phyloP scores from a whole-genome alignment of 345 rosid species.

The Gossypium stocksii region DNA sequence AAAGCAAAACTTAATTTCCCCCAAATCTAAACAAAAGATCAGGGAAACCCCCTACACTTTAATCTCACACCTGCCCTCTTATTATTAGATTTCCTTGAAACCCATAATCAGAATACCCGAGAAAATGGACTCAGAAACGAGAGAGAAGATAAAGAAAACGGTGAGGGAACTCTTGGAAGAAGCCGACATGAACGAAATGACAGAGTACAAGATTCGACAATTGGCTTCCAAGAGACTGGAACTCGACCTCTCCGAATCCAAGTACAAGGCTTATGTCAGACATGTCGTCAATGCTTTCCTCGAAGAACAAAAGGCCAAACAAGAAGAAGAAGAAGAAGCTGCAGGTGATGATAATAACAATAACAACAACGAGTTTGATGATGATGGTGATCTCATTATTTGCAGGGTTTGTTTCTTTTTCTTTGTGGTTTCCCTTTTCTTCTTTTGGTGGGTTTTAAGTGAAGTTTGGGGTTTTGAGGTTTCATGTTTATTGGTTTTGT shows the following conservation, averaged over 20 bases:
- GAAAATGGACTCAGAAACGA: slow-evolving; percentile 48
- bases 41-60: not conserved
- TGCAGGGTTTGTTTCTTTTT: slow-evolving; percentile 46
- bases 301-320: slow-evolving; percentile 42
- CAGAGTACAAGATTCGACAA: slow-evolving; percentile 73
- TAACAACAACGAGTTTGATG: slow-evolving; percentile 51
- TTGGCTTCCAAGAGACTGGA: slow-evolving; percentile 61
- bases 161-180: slow-evolving; percentile 62
- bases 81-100: not conserved
- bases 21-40: not conserved
- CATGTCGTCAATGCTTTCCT: slow-evolving; percentile 59
- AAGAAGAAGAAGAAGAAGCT: slow-evolving; percentile 8
- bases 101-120: not conserved
- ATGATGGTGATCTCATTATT: slow-evolving; percentile 75
- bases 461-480: not conserved
- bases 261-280: slow-evolving; percentile 58
- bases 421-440: not conserved
- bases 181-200: slow-evolving; percentile 62
- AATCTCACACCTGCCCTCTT: not conserved
- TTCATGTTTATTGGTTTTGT: not conserved
- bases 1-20: not conserved
- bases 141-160: slow-evolving; percentile 40
- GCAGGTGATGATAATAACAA: slow-evolving; percentile 6
- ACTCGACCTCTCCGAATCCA: slow-evolving; percentile 59
- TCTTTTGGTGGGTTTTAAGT: not conserved